Evolutionary conservation across 2,329 filamentous ascomycete species (phyloP), one percentile per base, ranked within the genome.

Genomic region (Lachnellula occidentalis): DNA sequence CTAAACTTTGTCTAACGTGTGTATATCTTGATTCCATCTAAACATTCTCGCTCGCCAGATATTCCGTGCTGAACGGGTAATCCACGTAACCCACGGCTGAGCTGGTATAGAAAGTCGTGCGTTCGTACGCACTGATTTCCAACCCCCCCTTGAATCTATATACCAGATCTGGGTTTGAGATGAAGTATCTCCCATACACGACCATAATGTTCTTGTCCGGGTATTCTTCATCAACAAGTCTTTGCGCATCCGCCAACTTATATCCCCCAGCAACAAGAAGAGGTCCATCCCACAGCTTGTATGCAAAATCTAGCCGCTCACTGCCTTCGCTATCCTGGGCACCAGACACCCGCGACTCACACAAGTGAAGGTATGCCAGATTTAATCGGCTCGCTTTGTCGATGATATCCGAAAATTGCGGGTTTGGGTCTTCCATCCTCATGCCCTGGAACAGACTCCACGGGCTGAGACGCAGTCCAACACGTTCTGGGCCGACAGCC

Each of bases 401-500:
- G 58, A 74, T 77, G 5, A 78, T 64, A 34, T 74, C 68, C 4
- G 71, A 67, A 73, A 77, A 79, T 63, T 76, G 70, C 31, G 66
- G 62, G 54, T 72, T 72, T 2, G 74, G 74, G 51, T 73, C 70
- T 21, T 72, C 73, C 59, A 76, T 74, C 11, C 71, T 68, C 58
- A 59, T 61, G n/a, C 54, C 57, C 57, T 86, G 80, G 69, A 81
- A 86, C 0, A 70, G 70, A 51, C 75, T 78, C 71, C 76, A 86
- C 0, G 85, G 85, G 5, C 75, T 79, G 2, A 88, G 69, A 0
- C 83, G 78, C 31, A 86, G 75, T 0, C 76, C 80, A 2, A 76
- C 72, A 6, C 73, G 70, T 7, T 57, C 37, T 37, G 54, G 15
- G 19, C 61, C 61, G 39, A 75, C 75, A 15, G 80, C 70, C 58